Conservation (phyloP, 2,329 filamentous ascomycete species). For the Madurella mycetomatis region DNA sequence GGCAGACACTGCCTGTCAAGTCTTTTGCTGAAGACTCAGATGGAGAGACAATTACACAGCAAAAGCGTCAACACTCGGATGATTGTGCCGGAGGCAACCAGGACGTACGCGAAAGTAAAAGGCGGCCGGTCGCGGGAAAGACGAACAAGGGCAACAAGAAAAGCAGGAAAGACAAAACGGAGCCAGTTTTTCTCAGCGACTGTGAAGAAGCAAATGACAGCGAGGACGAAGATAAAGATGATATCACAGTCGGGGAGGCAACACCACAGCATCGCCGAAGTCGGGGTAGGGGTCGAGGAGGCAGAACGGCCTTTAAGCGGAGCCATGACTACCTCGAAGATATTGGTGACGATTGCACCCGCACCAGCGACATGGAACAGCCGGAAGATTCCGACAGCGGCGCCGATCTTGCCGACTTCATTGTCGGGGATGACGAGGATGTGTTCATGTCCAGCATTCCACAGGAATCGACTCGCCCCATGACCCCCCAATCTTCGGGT, state of each 20-base stretch:
- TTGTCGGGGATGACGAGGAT: constrained; percentile 47
- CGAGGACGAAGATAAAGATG: constrained; percentile 7
- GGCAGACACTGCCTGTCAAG: constrained; percentile 40
- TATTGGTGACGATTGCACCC: constrained; percentile 48
- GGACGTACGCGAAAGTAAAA: background rate
- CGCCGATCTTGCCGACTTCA: constrained; percentile 51
- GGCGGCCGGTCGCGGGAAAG: background rate
- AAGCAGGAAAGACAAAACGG: constrained; percentile 5
- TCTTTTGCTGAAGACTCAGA: constrained; percentile 38
- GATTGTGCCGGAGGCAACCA: background rate
- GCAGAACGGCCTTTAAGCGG: constrained; percentile 16
- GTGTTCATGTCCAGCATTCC: constrained; percentile 34
- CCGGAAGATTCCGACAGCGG: constrained; percentile 46
- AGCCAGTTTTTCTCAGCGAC: constrained; percentile 2
- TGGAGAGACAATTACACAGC: constrained; percentile 3
- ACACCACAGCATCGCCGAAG: constrained; percentile 7
- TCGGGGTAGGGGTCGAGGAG: constrained; percentile 17
- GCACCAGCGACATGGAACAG: constrained; percentile 44
- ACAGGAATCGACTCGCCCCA: constrained; percentile 25
- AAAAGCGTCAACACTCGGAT: background rate
- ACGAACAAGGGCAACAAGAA: background rate
- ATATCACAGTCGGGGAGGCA: constrained; percentile 19
- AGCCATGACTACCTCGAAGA: constrained; percentile 43
- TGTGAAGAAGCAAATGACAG: constrained; percentile 15
- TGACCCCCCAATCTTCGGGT: constrained; percentile 13